Evolutionary conservation across 2,329 filamentous ascomycete genomes (phyloP), one percentile per base, ranked within the genome.

Genomic region (Fusarium poae): DNA sequence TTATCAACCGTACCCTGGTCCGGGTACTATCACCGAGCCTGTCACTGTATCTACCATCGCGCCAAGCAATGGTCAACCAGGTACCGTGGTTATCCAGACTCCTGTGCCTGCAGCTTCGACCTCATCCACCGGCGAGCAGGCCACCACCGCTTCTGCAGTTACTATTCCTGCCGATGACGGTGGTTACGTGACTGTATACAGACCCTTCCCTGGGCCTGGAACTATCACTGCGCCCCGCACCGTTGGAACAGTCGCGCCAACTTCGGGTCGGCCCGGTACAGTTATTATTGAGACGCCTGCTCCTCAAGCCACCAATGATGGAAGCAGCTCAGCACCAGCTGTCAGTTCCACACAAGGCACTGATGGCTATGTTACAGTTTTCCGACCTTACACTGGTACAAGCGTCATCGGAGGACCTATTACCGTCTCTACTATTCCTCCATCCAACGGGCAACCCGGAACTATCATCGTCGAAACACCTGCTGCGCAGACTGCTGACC

Each of bases 51-150:
- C 66, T 4, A 68, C 61, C 1, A 52, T 68, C 27, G 43, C 56
- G 8, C 65, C 66, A 4, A 49, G 48, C 9, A 61, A 53, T 11
- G 65, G 46, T 6, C 66, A 69, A 29, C 67, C 67, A 12, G 67
- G 67, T 6, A 69, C 67, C 15, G 67, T 70, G 0, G 50, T 69
- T 12, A 69, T 69, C 6, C 57, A 69, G 37, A 69, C 67, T 15
- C 67, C 67, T 37, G 57, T 21, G 2, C 49, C 62, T 3, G 44
- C 18, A 21, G 35, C 23, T 12, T 18, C 29, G 16, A 56, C 37
- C 3, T 40, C 45, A 2, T 37, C 37, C 12, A 27, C 39, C 2
- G 32, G 34, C 11, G 29, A 15, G n/a, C 40, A 48, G 6, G 57
- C 63, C 3, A 57, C 54, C 10, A 37, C 10, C 25, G 40, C 50